A percentile compares a stretch with the other conserved stretches of the same genome.
phyloP scores from a whole-genome alignment of 1,139 yeast species.

The Yamadazyma buinensis region DNA sequence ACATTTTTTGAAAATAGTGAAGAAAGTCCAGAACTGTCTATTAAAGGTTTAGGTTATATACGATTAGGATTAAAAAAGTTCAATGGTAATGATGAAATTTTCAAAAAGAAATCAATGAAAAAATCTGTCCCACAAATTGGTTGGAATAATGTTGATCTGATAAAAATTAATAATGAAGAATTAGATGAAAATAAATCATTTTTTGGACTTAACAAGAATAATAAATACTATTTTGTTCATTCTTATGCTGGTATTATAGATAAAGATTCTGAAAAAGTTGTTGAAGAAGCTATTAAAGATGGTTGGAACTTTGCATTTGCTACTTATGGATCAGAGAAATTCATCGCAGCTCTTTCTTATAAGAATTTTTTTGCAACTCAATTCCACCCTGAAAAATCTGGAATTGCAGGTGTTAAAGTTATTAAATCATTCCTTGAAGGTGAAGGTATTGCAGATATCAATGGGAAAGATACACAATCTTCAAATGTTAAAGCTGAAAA shows the following conservation, averaged over 20 bases:
- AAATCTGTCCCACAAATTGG: slow-evolving; percentile 96
- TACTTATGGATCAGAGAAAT: slow-evolving; percentile 72
- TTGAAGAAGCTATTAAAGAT: slow-evolving; percentile 28
- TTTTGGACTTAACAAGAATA: slow-evolving; percentile 37
- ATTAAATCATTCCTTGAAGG: slow-evolving; percentile 68
- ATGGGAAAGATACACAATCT: slow-evolving; percentile 17
- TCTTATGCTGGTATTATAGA: slow-evolving; percentile 75
- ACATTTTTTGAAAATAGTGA: slow-evolving; percentile 71
- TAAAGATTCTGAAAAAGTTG: slow-evolving; percentile 23
- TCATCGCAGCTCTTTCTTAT: slow-evolving; percentile 77
- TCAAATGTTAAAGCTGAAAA: slow-evolving; percentile 30
- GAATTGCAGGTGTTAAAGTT: slow-evolving; percentile 78
- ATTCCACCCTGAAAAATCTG: slow-evolving; percentile 97
- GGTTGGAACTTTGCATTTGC: slow-evolving; percentile 84
- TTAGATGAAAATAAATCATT: slow-evolving; percentile 10
- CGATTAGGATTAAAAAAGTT: slow-evolving; percentile 58
- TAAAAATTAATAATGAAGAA: slow-evolving; percentile 8
- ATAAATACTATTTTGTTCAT: slow-evolving; percentile 90
- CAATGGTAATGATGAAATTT: slow-evolving; percentile 38
- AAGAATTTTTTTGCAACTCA: slow-evolving; percentile 90
- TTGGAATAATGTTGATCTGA: slow-evolving; percentile 60
- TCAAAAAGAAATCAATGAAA: slow-evolving; percentile 15
- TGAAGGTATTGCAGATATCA: slow-evolving; percentile 23
- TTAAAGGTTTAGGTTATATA: slow-evolving; percentile 53
- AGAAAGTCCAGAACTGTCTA: slow-evolving; percentile 55